Conservation (phyloP, 1,284 basidiomycete genomes). For the Apiotrichum akiyoshidainum region DNA sequence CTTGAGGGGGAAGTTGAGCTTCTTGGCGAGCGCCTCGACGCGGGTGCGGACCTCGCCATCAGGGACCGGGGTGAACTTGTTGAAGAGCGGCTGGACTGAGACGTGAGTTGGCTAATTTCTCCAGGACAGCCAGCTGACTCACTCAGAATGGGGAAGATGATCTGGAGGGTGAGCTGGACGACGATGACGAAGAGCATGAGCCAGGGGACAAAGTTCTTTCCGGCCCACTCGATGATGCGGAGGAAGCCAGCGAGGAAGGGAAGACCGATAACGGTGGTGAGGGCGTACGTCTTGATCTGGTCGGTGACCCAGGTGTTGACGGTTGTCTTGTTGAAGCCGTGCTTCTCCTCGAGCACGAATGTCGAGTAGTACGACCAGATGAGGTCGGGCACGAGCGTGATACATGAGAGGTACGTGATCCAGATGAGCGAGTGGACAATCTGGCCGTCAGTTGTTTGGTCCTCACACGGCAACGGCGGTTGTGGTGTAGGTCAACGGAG, state of each 20-base stretch:
- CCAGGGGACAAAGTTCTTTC: conserved; percentile 82
- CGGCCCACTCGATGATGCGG: conserved; percentile 87
- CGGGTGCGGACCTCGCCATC: conserved; percentile 68
- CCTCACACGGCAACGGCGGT: too few relatives aligned
- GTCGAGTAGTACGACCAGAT: conserved; percentile 79
- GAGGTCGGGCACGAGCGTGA: conserved; percentile 65
- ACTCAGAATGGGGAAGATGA: conserved; percentile 80
- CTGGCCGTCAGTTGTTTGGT: conserved; percentile 48
- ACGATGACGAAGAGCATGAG: conserved; percentile 80
- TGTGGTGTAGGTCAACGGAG: too few relatives aligned
- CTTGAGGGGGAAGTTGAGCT: conserved; percentile 88
- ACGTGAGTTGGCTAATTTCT: not conserved
- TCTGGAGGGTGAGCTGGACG: conserved; percentile 80
- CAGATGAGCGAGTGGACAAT: conserved; percentile 82
- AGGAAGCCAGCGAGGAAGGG: conserved; percentile 86
- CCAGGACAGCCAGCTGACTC: conserved; percentile 5
- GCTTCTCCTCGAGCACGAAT: conserved; percentile 90
- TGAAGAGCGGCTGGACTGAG: conserved; percentile 83
- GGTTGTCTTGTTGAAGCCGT: conserved; percentile 96
- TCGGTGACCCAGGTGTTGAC: conserved; percentile 70
- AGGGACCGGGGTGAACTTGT: conserved; percentile 84
- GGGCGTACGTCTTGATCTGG: conserved; percentile 70
- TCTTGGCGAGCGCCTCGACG: conserved; percentile 69
- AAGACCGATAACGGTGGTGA: conserved; percentile 73
- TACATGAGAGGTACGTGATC: conserved; percentile 62